Evolutionary conservation across 495 filamentous ascomycete genomes (phyloP).

Genomic region (Penicillium lagena): DNA sequence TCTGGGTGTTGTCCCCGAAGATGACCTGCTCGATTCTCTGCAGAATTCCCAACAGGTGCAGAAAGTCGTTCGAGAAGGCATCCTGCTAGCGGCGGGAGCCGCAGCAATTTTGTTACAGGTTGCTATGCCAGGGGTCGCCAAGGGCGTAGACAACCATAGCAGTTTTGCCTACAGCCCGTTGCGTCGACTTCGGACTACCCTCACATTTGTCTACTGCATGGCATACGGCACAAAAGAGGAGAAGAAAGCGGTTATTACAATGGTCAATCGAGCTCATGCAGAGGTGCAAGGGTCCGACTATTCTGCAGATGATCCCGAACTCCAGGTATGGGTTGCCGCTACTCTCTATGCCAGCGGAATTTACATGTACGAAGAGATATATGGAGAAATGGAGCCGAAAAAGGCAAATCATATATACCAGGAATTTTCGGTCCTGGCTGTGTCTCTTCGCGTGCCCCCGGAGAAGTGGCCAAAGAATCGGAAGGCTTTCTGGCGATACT

Average conservation of each 20-base stretch:
- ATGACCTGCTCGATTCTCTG: constrained; percentile 1
- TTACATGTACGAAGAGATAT: constrained; percentile 28
- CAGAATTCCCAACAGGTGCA: constrained; percentile 24
- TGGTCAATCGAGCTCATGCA: constrained; percentile 28
- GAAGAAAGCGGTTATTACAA: constrained; percentile 24
- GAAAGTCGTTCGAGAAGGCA: constrained; percentile 27
- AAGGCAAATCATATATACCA: constrained; percentile 22
- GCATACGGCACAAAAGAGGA: constrained; percentile 27
- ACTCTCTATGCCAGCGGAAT: constrained; percentile 32
- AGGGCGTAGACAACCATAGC: constrained; percentile 26
- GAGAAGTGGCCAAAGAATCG: constrained; percentile 30
- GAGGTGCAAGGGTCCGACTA: constrained; percentile 23
- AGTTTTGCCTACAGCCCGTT: constrained; percentile 33
- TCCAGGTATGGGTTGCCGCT: constrained; percentile 39
- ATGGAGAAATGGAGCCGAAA: constrained; percentile 15
- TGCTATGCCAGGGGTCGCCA: constrained; percentile 30
- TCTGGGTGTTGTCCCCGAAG: too few species aligned
- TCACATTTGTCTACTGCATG: constrained; percentile 41
- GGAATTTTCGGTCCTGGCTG: constrained; percentile 32
- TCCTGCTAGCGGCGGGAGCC: constrained; percentile 30
- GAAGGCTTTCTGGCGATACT: constrained; percentile 35
- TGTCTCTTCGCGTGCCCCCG: constrained; percentile 25
- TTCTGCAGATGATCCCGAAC: constrained; percentile 23
- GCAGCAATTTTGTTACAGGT: constrained; percentile 34
- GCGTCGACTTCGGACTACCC: constrained; percentile 35